phyloP scores from a whole-genome alignment of 345 rosid genomes.

The Bretschneidera sinensis region DNA sequence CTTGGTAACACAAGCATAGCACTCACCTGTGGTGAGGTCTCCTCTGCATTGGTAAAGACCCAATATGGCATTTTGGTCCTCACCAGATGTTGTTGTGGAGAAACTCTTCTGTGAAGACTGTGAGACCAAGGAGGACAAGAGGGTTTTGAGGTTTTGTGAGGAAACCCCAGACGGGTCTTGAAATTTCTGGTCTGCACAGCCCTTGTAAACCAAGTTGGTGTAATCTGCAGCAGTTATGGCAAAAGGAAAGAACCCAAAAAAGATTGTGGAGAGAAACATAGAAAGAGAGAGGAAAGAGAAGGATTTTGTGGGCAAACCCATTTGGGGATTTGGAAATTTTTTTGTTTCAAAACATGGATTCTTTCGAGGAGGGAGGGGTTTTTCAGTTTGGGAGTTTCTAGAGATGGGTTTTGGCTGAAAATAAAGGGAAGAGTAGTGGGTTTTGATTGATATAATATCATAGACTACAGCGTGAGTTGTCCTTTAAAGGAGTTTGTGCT shows the following conservation, averaged over 20 bases:
- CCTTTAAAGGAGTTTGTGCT: not conserved
- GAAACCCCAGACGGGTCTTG: slow-evolving; percentile 56
- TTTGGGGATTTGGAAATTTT: not conserved
- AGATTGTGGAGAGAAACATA: slow-evolving; percentile 13
- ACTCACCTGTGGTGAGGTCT: slow-evolving; percentile 53
- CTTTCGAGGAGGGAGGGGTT: not conserved
- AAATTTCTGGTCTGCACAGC: slow-evolving; percentile 64
- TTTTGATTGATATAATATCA: no score
- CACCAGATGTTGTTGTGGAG: slow-evolving; percentile 49
- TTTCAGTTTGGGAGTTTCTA: not conserved
- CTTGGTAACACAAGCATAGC: slow-evolving; percentile 54
- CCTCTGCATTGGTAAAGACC: slow-evolving; percentile 92
- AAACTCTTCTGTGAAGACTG: slow-evolving; percentile 49
- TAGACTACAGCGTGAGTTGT: no score
- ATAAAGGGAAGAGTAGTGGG: no score
- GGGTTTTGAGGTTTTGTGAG: slow-evolving; percentile 54
- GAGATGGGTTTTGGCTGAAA: slow-evolving; percentile 8
- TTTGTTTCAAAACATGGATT: not conserved
- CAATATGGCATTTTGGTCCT: slow-evolving; percentile 39
- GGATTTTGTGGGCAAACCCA: not conserved
- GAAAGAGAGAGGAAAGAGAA: slow-evolving; percentile 7
- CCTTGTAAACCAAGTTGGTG: slow-evolving; percentile 59
- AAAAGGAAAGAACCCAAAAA: slow-evolving; percentile 8
- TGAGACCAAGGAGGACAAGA: slow-evolving; percentile 49
- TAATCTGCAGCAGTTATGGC: slow-evolving; percentile 29